A percentile compares a stretch with the other conserved stretches of the same genome.
phyloP scores from a whole-genome alignment of 1,284 basidiomycete genomes.

The Sutorius eximius region DNA sequence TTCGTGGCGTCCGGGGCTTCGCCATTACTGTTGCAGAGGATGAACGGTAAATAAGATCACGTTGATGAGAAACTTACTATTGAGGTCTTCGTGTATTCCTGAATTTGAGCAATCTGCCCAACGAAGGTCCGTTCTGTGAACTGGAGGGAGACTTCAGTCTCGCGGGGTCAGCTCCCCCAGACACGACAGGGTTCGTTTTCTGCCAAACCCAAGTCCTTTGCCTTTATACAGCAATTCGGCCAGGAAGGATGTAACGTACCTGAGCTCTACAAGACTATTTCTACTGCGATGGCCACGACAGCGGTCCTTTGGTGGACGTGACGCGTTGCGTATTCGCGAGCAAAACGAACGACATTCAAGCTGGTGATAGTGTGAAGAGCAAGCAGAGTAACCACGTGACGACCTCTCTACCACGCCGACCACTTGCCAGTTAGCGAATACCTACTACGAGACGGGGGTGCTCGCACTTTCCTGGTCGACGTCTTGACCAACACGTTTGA shows the following conservation, averaged over 20 bases:
- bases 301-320: not conserved
- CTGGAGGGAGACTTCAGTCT: not conserved
- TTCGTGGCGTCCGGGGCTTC: constrained; percentile 21
- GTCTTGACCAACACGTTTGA: not conserved
- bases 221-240: not conserved
- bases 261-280: not conserved
- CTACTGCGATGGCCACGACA: not conserved
- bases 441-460: constrained; percentile 2
- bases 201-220: not conserved
- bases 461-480: constrained; percentile 1
- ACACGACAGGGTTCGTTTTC: not conserved
- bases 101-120: not conserved
- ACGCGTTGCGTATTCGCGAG: not conserved
- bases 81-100: not conserved
- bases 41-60: not conserved
- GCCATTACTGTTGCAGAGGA: constrained; percentile 12
- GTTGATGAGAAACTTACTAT: constrained; percentile 6
- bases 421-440: not conserved
- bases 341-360: not conserved
- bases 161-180: not conserved
- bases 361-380: not conserved
- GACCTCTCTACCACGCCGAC: not conserved
- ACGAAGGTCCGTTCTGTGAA: not conserved
- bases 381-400: constrained; percentile 3
- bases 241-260: not conserved